These are phyloP conservation scores for Lablab purpureus DNA, from an alignment of 306 rosid species.

Conservation along the genomic window DNA sequence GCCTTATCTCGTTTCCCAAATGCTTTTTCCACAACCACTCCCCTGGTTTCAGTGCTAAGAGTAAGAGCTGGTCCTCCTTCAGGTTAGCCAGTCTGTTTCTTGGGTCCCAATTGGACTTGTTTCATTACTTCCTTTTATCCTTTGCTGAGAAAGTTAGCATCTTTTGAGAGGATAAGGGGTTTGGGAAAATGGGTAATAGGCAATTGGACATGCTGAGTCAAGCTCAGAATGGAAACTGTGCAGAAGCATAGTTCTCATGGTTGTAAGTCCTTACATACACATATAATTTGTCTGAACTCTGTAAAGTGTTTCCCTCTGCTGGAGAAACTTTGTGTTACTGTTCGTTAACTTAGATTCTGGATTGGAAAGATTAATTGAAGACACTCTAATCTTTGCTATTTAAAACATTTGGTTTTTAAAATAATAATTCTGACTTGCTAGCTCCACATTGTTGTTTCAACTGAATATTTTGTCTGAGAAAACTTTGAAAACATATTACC, in stretches of 20 bases:
- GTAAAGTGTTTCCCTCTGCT: constrained; percentile 14
- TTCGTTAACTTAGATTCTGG: not conserved
- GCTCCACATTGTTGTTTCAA: not conserved
- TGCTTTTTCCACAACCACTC: constrained; percentile 41
- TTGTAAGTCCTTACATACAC: not conserved
- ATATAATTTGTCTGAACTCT: constrained; percentile 9
- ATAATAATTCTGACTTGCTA: constrained; percentile 18
- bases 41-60: constrained; percentile 42
- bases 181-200: constrained; percentile 9
- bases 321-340: not conserved
- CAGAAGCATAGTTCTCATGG: not conserved
- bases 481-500: not conserved
- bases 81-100: constrained; percentile 43
- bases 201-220: not conserved
- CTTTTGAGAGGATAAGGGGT: not conserved
- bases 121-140: not conserved
- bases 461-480: not conserved
- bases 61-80: constrained; percentile 58
- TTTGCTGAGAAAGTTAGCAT: not conserved
- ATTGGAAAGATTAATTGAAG: constrained; percentile 1
- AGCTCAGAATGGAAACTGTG: constrained; percentile 27
- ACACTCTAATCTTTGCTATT: not conserved
- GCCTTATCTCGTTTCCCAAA: constrained; percentile 48
- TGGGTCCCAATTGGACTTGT: not conserved
- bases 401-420: not conserved